Base-by-base conservation (phyloP, 1,139 yeast species). In the Zygoascus meyerae region DNA sequence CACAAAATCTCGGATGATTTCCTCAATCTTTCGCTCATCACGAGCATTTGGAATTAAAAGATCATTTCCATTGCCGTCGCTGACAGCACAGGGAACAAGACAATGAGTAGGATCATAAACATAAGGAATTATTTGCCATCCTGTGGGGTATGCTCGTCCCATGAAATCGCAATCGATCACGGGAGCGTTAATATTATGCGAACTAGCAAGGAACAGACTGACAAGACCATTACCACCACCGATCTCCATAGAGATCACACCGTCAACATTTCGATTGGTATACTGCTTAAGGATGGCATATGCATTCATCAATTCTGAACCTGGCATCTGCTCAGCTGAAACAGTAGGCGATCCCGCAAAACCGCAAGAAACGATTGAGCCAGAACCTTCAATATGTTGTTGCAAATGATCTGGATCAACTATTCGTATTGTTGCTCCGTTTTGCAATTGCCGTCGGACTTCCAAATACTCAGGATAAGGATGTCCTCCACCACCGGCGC, bases 401-500 rank as follows among this genome's bases (percentile, higher is more conserved):
- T 48, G 43, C 12, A 64, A 56, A 49, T 66, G 70, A 17, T 61
- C 59, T 14, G 64, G 52, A 45, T 69, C 70, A 41, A 71, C 61
- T 9, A 74, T 71, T 41, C 51, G 61, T 35, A 72, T 58, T 1
- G 48, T 49, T 17, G 59, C 64, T 2, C 77, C 77, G 2, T 55
- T 47, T 37, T 67, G 52, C 6, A 73, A 40, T 48, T 64, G 52
- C 44, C 68, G 64, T 42, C 69, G 61, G 0, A 66, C 57, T 34
- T 68, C 71, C 21, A 73, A 56, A 47, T 58, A 70, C 30, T 60
- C 61, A 4, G 73, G 62, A 51, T 73, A 70, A 14, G 78, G 76
- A 40, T 67, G 66, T 17, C 78, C 78, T 14, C 78, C 78, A 15
- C 78, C 78, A 5, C 77, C 78, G 55, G 75, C 70, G 1, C 78